Conservation (phyloP, 306 rosid genomes). For the Lathyrus sativus region DNA sequence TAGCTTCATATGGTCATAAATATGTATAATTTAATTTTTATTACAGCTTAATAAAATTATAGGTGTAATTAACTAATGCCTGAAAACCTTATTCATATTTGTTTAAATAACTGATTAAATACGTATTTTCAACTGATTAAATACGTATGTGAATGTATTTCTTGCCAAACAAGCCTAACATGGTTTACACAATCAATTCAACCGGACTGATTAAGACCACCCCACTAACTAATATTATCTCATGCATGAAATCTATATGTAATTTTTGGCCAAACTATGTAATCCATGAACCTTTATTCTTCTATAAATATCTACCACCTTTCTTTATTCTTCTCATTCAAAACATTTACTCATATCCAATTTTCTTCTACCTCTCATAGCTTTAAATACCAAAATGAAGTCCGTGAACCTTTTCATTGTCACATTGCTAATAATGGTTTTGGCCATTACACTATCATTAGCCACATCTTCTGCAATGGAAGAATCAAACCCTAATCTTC, state of each 20-base stretch:
- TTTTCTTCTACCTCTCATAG: neutral
- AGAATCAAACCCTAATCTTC: constrained; percentile 11
- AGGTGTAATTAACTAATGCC: neutral
- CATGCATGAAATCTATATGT: constrained; percentile 21
- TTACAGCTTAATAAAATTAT: too few relatives aligned
- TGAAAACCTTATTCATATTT: neutral
- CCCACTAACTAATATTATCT: constrained; percentile 27
- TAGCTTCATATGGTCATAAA: neutral
- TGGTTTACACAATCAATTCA: neutral
- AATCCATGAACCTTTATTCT: constrained; percentile 12
- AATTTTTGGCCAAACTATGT: too few relatives aligned
- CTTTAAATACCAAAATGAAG: constrained; percentile 40
- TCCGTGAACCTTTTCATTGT: constrained; percentile 43
- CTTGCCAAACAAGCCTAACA: constrained; percentile 47
- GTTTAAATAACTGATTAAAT: too few relatives aligned
- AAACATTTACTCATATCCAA: constrained; percentile 1
- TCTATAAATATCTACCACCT: constrained; percentile 40
- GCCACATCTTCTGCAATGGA: constrained; percentile 15
- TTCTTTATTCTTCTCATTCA: constrained; percentile 35
- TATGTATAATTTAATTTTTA: too few relatives aligned
- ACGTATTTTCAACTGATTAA: neutral
- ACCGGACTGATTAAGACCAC: constrained; percentile 48
- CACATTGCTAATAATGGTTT: constrained; percentile 44
- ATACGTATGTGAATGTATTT: constrained; percentile 8
- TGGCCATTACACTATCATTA: constrained; percentile 43